Percentiles rank a stretch among this genome's conserved stretches.
These are phyloP conservation scores for Geosmithia flava DNA, from an alignment of 2,329 filamentous ascomycete genomes.

Conservation along the genomic window DNA sequence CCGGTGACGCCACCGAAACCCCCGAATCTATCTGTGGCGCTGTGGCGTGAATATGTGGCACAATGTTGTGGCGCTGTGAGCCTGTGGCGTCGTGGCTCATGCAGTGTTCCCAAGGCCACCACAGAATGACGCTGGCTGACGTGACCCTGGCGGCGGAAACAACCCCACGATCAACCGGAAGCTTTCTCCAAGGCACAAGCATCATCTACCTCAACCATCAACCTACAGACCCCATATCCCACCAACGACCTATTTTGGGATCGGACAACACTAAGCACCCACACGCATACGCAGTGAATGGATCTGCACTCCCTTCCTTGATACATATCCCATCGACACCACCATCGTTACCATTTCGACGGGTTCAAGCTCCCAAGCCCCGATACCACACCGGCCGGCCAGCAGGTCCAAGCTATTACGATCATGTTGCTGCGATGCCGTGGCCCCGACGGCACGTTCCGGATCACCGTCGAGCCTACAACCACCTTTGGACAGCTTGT, in stretches of 20 bases:
- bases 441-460: slow-evolving; percentile 85
- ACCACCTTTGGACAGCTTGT: slow-evolving; percentile 59
- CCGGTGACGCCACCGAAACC: too few relatives aligned
- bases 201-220: too few relatives aligned
- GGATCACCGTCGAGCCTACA: slow-evolving; percentile 63
- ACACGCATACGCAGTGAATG: neutral
- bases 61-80: neutral
- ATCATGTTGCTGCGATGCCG: slow-evolving; percentile 77
- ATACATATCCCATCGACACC: neutral
- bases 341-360: neutral
- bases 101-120: neutral
- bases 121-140: neutral
- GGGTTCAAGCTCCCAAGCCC: neutral
- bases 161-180: neutral
- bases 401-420: slow-evolving; percentile 5
- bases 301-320: neutral
- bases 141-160: neutral
- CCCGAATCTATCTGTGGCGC: too few relatives aligned
- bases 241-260: too few relatives aligned
- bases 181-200: neutral
- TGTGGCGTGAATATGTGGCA: neutral
- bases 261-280: neutral
- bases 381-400: neutral
- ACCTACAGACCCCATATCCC: too few relatives aligned
- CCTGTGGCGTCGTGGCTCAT: neutral